Evolutionary conservation across 306 rosid genomes (phyloP), one percentile per base, ranked within the genome.

Genomic region (Prunus padus): DNA sequence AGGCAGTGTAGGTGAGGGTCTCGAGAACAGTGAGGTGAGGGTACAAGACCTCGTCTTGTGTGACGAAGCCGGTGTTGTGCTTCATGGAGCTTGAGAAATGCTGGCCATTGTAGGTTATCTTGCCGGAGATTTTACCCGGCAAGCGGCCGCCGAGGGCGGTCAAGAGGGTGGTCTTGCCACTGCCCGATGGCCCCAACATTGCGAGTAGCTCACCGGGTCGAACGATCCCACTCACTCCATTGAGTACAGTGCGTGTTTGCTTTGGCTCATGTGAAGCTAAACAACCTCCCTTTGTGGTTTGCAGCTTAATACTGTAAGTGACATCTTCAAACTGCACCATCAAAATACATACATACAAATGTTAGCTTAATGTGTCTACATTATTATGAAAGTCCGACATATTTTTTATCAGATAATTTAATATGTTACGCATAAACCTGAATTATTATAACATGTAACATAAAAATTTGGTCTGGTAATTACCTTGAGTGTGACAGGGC

Each of bases 111-210:
- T 90, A 93, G 3, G 93, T 79, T 69, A 93, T 86, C 3, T 71
- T 30, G n/a, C 98, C 98, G 25, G 97, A 59, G 52, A 90, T 59
- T 73, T 89, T 93, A 13, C 91, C 90, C 16, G 82, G 68, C 0
- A 89, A 81, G 8, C 98, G 87, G 16, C 91, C 93, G 0, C 87
- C 95, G 0, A 93, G 78, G 47, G 98, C 96, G 0, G 93, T 93
- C 13, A 93, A 63, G 3, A 93, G 88, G 0, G 98, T 93, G 31
- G 98, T 93, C 81, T 93, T 93, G 33, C 98, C 98, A 20, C 98
- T 90, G 0, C 98, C 98, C 3, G 98, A 93, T 4, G 98, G 97
- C 6, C 98, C 98, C 76, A 91, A 67, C 97, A 91, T 91, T 86
- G 98, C 97, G 19, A 88, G 78, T 2, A 93, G 72, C 88, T 93